These are phyloP conservation scores for Saccharomyces hybrid DNA, from an alignment of 1,139 yeast species.

Conservation along the genomic window DNA sequence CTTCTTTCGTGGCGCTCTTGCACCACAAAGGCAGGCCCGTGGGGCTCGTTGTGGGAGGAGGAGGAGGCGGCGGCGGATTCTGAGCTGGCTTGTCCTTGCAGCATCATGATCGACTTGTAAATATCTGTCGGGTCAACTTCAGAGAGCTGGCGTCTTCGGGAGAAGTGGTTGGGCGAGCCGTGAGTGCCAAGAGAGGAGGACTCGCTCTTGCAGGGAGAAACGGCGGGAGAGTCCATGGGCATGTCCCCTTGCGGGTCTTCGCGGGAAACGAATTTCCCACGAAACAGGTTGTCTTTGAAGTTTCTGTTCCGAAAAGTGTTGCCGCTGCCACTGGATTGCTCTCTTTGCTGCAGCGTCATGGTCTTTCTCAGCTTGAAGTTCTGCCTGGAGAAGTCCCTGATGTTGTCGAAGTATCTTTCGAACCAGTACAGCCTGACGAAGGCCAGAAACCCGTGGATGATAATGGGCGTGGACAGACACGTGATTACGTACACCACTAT, in stretches of 20 bases:
- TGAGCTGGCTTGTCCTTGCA: slow-evolving; percentile 40
- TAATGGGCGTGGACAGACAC: slow-evolving; percentile 72
- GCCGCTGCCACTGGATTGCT: slow-evolving; percentile 41
- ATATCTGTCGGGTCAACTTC: slow-evolving; percentile 72
- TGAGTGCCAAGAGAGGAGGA: neutral
- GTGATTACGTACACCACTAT: slow-evolving; percentile 51
- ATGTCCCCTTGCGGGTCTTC: slow-evolving; percentile 14
- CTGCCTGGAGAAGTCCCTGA: slow-evolving; percentile 61
- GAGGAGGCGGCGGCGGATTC: slow-evolving; percentile 12
- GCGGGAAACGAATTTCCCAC: slow-evolving; percentile 25
- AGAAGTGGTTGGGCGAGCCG: slow-evolving; percentile 6
- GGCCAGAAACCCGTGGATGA: slow-evolving; percentile 71
- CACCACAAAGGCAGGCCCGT: slow-evolving; percentile 73
- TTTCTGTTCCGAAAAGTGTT: slow-evolving; percentile 24
- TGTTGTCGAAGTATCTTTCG: slow-evolving; percentile 75
- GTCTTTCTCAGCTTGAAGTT: slow-evolving; percentile 72
- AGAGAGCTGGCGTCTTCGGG: slow-evolving; percentile 31
- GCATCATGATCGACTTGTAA: slow-evolving; percentile 69
- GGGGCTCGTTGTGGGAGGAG: slow-evolving; percentile 34
- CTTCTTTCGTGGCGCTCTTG: slow-evolving; percentile 30
- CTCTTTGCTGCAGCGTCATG: slow-evolving; percentile 41
- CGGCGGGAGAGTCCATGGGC: neutral
- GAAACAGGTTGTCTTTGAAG: slow-evolving; percentile 25
- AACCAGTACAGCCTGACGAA: slow-evolving; percentile 79
- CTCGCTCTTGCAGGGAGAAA: neutral